phyloP scores from a whole-genome alignment of 192 early-diverging fungal species.

The Dissophora ornata region DNA sequence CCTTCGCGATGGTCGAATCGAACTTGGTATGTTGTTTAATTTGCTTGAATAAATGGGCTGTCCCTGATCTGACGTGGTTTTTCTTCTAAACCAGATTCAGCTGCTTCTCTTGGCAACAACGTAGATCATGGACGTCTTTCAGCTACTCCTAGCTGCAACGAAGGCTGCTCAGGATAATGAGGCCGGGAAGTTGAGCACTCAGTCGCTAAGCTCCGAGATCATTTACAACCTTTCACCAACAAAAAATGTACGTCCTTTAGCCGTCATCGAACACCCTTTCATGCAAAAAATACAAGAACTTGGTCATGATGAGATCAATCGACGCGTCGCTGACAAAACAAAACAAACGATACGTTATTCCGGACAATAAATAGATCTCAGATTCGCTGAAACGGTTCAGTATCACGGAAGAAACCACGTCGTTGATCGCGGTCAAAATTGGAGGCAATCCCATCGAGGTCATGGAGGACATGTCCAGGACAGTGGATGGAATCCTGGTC shows the following conservation, averaged over 20 bases:
- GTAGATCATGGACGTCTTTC: slow-evolving; percentile 64
- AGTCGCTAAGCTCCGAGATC: slow-evolving; percentile 67
- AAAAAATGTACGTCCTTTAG: slow-evolving; percentile 57
- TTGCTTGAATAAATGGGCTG: too few species aligned
- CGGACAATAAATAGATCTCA: slow-evolving; percentile 57
- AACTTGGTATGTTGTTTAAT: slow-evolving; percentile 17
- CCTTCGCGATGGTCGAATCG: slow-evolving; percentile 46
- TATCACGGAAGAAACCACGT: slow-evolving; percentile 58
- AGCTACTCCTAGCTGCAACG: slow-evolving; percentile 62
- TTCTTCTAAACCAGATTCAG: too few species aligned
- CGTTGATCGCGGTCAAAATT: slow-evolving; percentile 60
- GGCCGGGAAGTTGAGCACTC: slow-evolving; percentile 62
- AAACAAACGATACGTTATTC: neutral
- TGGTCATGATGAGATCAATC: slow-evolving; percentile 4
- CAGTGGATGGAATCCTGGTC: slow-evolving; percentile 55
- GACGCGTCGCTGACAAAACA: neutral
- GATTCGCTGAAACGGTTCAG: slow-evolving; percentile 64
- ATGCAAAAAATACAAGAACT: too few species aligned
- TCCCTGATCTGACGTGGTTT: neutral
- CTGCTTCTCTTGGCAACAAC: neutral
- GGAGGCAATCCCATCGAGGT: slow-evolving; percentile 54
- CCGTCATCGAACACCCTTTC: too few species aligned
- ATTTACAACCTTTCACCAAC: slow-evolving; percentile 67
- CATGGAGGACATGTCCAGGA: slow-evolving; percentile 52
- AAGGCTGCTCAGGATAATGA: slow-evolving; percentile 61